Evolutionary conservation across 139 green algal species (phyloP), one percentile per base, ranked within the genome.

Genomic region (Eudorina sp.): DNA sequence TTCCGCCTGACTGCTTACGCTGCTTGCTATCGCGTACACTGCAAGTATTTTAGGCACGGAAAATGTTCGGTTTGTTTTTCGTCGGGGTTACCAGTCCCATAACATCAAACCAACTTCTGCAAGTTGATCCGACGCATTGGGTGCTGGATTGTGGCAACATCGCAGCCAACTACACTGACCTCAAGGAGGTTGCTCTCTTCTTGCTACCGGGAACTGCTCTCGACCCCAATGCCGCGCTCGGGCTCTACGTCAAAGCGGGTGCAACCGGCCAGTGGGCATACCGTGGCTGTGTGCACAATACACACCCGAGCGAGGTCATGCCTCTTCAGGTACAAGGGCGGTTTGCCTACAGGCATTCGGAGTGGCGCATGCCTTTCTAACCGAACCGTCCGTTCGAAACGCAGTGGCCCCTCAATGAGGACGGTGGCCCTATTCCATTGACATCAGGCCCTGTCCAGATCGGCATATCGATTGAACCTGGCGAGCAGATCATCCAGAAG

Each of bases 271-370:
- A 93, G 11, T 96, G 93, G 93, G 14, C 89, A 27, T 96, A 96
- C 80, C 74, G 91, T 13, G 93, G 93, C 58, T 95, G 88, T 53
- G 85, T 93, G 25, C 90, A 93, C 89, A 92, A 78, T 45, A 86
- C 45, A 1, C 92, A 92, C 60, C 90, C 92, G 1, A 91, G 75
- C 2, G 93, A 95, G 40, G 93, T 94, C 8, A 93, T 96, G 86
- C 93, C 93, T 3, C 81, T 96, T 18, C 92, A 94, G 85, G 91
- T 92, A 62, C 46, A n/a, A n/a, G n/a, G n/a, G n/a, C n/a, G n/a
- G n/a, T n/a, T n/a, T n/a, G n/a, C n/a, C n/a, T n/a, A n/a, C n/a
- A n/a, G n/a, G n/a, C n/a, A n/a, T n/a, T n/a, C n/a, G n/a, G n/a
- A n/a, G n/a, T n/a, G n/a, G n/a, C n/a, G n/a, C n/a, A n/a, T n/a